phyloP scores from a whole-genome alignment of 345 rosid species.

The Eucalyptus pauciflora region DNA sequence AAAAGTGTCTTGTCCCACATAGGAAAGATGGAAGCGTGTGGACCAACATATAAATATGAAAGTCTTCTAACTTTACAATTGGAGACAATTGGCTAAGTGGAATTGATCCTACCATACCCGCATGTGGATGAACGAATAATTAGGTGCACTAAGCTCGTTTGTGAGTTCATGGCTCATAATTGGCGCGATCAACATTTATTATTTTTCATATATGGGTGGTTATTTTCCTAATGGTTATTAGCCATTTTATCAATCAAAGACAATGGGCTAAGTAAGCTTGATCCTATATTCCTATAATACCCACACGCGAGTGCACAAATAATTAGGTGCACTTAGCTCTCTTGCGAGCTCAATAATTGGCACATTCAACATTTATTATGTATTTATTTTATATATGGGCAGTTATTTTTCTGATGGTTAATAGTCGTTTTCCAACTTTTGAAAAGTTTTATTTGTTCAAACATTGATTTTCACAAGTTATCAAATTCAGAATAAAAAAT shows the following conservation, averaged over 20 bases:
- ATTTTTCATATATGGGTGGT: neutral
- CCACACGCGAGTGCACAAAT: neutral
- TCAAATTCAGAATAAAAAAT: no score
- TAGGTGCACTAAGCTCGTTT: neutral
- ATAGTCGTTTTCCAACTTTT: neutral
- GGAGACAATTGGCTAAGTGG: neutral
- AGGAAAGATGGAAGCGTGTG: neutral
- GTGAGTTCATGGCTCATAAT: neutral
- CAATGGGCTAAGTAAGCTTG: neutral
- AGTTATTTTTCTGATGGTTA: no score
- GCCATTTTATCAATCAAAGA: neutral
- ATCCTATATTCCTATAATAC: neutral
- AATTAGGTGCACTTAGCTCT: neutral
- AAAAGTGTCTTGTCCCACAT: neutral
- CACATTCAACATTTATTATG: neutral
- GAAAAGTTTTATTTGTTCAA: neutral
- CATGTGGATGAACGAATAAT: neutral
- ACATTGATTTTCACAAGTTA: neutral
- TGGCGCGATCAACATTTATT: neutral
- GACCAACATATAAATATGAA: neutral
- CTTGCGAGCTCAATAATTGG: neutral
- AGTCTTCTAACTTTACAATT: neutral
- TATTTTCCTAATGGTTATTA: neutral
- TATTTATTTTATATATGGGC: neutral
- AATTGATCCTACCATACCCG: neutral